Evolutionary conservation across 768 basidiomycete species (phyloP), one percentile per base, ranked within the genome.

Genomic region (Russula earlei): DNA sequence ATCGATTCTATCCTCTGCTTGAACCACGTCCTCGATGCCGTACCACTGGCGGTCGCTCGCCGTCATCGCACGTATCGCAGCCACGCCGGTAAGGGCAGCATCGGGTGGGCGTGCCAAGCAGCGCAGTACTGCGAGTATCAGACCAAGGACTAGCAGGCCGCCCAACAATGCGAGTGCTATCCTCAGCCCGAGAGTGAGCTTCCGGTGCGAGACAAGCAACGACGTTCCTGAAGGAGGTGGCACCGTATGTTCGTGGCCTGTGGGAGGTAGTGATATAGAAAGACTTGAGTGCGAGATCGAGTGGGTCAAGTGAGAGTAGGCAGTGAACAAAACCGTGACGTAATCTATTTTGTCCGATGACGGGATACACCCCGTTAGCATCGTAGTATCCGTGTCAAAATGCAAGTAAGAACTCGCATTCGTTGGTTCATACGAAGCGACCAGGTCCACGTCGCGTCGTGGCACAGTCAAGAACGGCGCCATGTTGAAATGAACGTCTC

Each of bases 41-140:
- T 87, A 86, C 83, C 84, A 87, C 61, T 73, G 77, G 58, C 76
- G 79, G 58, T 88, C 87, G 57, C 78, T 78, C 47, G 80, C 81
- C 17, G 79, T 79, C 78, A 76, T 83, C 3, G 74, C 79, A 27
- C 70, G 73, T 25, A 69, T 70, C 12, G 79, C 84, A 64, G 81
- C 81, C 63, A 83, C 80, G 19, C 80, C 82, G 1, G 71, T 66
- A n/a, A 81, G 58, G 4, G 80, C 85, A 0, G 81, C 74, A 64
- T 86, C 85, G 42, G 78, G 73, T 37, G 84, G 77, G 52, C 73
- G 73, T 0, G 78, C 77, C 55, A 76, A 83, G 38, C 76, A 73
- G 41, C 83, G 74, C 57, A 84, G 70, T 41, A 72, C 56, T 2
- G 85, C 80, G 44, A 88, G 67, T n/a, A 76, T 67, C 22, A 76